Evolutionary conservation across 2,329 filamentous ascomycete genomes (phyloP), one percentile per base, ranked within the genome.

Genomic region (Penicillium vulpinum): DNA sequence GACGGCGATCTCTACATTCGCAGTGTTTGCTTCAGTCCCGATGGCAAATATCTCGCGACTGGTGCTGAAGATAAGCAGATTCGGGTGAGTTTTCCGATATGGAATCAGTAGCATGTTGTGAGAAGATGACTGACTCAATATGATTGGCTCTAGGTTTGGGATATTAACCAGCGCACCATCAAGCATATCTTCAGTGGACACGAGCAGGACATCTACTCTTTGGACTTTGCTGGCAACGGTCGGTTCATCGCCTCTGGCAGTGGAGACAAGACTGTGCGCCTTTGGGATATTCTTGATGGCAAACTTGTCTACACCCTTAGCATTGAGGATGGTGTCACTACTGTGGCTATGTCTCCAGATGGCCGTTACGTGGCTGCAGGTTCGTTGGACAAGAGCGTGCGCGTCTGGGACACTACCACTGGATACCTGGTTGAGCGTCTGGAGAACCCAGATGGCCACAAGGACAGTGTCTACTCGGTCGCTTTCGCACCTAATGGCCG

Each of bases 1-100:
- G 88, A 90, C 53, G 92, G 93, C 28, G 94, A 99, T 76, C 81
- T 99, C 31, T 99, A 97, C 76, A 99, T 99, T 67, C 83, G 94
- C 67, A 97, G 93, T 69, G 94, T 99, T 53, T 99, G 94, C 82
- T 99, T 99, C 82, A 97, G 93, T 72, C 94, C 94, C 13, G 92
- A 97, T 73, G 93, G 94, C 59, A 89, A 89, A 70, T 96, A 91
- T 68, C 84, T 99, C 33, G 94, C 94, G 5, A 99, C 94, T 16
- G 94, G 94, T 72, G 94, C 94, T 2, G 94, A 99, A 75, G 94
- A 99, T 77, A 97, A 97, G 80, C 85, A 96, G 69, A 97, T 99
- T 72, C 84, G 94, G 68, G 92, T 93, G 84, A 79, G 88, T 61
- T 41, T 43, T 41, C 43, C 11, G 16, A 41, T 15, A 22, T 29